Percentiles rank a stretch among this genome's conserved stretches.
phyloP scores from a whole-genome alignment of 306 rosid genomes.

The Carpinus fangiana region DNA sequence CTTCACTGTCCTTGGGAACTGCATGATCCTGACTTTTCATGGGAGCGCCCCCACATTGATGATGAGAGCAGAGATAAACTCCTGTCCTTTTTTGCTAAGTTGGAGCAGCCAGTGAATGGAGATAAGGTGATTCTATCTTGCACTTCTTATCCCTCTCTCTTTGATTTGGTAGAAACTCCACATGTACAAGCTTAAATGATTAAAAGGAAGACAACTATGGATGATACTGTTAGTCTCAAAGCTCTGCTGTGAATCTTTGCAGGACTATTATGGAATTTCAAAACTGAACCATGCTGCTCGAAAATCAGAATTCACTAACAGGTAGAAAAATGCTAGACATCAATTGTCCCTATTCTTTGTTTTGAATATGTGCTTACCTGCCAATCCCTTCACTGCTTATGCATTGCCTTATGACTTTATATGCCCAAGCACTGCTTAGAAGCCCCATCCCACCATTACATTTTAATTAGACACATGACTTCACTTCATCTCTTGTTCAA shows the following conservation, averaged over 20 bases:
- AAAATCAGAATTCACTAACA: conserved; percentile 62
- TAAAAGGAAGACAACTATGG: conserved; percentile 6
- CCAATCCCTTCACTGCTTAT: neutral
- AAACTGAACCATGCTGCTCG: conserved; percentile 55
- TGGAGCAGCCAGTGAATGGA: conserved; percentile 48
- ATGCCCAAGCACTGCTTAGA: neutral
- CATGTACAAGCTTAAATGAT: conserved; percentile 7
- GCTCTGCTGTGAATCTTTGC: conserved; percentile 19
- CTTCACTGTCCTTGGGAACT: conserved; percentile 89
- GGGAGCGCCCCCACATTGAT: conserved; percentile 63
- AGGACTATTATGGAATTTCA: conserved; percentile 51
- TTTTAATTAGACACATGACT: neutral
- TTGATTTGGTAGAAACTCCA: conserved; percentile 1
- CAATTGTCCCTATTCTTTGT: neutral
- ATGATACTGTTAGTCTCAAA: conserved; percentile 22
- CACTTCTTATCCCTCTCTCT: neutral
- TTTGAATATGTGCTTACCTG: neutral
- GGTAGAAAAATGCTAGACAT: conserved; percentile 40
- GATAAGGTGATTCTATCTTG: conserved; percentile 14
- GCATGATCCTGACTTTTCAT: conserved; percentile 46
- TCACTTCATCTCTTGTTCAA: neutral
- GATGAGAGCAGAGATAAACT: conserved; percentile 64
- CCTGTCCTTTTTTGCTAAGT: conserved; percentile 49
- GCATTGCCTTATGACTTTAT: neutral
- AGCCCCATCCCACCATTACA: neutral